phyloP scores from a whole-genome alignment of 192 early-diverging fungal genomes.

The Geranomyces michiganensis region DNA sequence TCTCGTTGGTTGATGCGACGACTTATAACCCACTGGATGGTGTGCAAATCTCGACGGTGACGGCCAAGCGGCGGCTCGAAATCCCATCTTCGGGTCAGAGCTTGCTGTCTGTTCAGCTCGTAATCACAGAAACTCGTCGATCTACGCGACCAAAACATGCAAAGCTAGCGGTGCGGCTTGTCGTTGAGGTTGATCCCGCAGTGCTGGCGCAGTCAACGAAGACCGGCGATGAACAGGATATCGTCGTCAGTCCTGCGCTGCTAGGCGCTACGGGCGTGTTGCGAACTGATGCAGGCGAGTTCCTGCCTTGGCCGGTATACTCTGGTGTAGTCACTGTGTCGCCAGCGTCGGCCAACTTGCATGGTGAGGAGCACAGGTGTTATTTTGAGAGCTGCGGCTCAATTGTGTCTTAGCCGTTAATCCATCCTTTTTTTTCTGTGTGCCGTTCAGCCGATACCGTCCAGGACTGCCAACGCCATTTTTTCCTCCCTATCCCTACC shows the following conservation, averaged over 20 bases:
- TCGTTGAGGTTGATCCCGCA: conserved; percentile 16
- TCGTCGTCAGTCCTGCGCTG: not conserved
- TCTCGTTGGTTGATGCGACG: conserved; percentile 5
- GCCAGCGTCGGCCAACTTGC: not conserved
- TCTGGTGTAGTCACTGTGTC: not conserved
- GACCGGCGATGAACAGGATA: not conserved
- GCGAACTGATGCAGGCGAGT: not conserved
- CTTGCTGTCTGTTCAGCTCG: not conserved
- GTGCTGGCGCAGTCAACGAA: no score
- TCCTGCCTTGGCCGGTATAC: conserved; percentile 8
- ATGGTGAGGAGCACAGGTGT: no score
- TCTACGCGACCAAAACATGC: not conserved
- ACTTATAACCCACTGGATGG: not conserved
- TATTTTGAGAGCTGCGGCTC: not conserved
- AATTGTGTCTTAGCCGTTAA: not conserved
- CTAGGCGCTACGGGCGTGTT: conserved; percentile 8
- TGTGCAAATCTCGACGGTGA: not conserved
- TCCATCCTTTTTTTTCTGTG: not conserved
- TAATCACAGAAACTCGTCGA: not conserved
- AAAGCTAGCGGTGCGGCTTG: not conserved
- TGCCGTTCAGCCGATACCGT: conserved; percentile 5
- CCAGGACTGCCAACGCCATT: conserved; percentile 21
- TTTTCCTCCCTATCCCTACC: conserved; percentile 4
- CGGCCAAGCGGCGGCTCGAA: not conserved
- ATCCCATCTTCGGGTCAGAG: conserved; percentile 5